A percentile compares a stretch with the other conserved stretches of the same genome.
phyloP scores from a whole-genome alignment of 495 filamentous ascomycete genomes.

The Durotheca rogersii region DNA sequence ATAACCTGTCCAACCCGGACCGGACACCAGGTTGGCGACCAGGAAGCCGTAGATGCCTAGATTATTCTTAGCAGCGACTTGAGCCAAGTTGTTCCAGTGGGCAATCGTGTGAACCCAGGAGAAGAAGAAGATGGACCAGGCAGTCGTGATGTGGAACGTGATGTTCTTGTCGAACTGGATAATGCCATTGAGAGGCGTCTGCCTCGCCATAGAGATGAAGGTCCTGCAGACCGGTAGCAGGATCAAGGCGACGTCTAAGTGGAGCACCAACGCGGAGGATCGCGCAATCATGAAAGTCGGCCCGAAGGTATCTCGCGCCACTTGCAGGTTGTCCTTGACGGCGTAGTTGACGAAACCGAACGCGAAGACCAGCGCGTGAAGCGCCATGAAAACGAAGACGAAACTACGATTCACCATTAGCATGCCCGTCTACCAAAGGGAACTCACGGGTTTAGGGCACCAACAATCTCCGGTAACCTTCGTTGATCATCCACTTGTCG shows the following conservation, averaged over 20 bases:
- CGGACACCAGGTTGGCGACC: conserved; percentile 66
- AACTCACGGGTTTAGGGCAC: conserved; percentile 38
- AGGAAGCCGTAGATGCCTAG: conserved; percentile 72
- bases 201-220: conserved; percentile 70
- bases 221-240: conserved; percentile 79
- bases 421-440: conserved; percentile 1
- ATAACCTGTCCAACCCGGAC: conserved; percentile 78
- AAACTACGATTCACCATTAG: conserved; percentile 53
- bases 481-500: conserved; percentile 72
- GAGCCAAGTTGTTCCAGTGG: conserved; percentile 79
- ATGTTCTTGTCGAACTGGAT: conserved; percentile 82
- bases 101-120: conserved; percentile 78
- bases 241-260: conserved; percentile 73
- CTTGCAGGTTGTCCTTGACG: conserved; percentile 67
- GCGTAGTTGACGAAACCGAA: conserved; percentile 76
- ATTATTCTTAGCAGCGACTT: conserved; percentile 67
- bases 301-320: conserved; percentile 62
- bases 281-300: conserved; percentile 71
- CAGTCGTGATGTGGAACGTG: conserved; percentile 76
- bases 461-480: conserved; percentile 72
- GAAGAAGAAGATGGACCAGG: conserved; percentile 80
- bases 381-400: conserved; percentile 64
- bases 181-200: conserved; percentile 74
- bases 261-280: conserved; percentile 66
- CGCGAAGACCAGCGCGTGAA: conserved; percentile 68